phyloP scores from a whole-genome alignment of 192 early-diverging fungal genomes.

The Dissophora globulifera region DNA sequence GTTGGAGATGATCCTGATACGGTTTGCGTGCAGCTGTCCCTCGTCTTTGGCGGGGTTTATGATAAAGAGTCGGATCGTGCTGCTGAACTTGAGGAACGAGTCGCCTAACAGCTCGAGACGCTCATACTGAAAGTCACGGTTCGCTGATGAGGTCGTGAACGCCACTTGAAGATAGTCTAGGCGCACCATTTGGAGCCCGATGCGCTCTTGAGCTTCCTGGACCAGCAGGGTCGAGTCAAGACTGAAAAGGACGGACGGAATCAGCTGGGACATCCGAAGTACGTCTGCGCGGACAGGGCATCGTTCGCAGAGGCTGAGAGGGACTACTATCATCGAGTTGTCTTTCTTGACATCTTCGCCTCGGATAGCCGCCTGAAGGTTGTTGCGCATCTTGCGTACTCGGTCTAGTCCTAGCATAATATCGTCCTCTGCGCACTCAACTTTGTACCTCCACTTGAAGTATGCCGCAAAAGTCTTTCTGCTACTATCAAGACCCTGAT shows the following conservation, averaged over 20 bases:
- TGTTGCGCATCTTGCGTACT: slow-evolving; percentile 57
- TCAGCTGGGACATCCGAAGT: slow-evolving; percentile 54
- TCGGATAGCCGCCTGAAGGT: slow-evolving; percentile 47
- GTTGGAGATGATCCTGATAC: slow-evolving; percentile 83
- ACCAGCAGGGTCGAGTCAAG: slow-evolving; percentile 69
- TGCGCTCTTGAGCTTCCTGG: slow-evolving; percentile 49
- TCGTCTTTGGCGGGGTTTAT: slow-evolving; percentile 79
- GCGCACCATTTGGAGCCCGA: slow-evolving; percentile 49
- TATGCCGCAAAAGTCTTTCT: slow-evolving; percentile 54
- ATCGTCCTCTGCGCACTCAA: slow-evolving; percentile 14
- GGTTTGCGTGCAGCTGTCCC: slow-evolving; percentile 78
- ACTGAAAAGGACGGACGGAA: slow-evolving; percentile 72
- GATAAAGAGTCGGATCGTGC: slow-evolving; percentile 80
- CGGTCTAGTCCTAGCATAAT: slow-evolving; percentile 55
- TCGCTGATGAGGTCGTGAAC: slow-evolving; percentile 78
- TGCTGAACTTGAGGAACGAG: slow-evolving; percentile 84
- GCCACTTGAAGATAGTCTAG: slow-evolving; percentile 69
- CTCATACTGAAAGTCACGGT: slow-evolving; percentile 81
- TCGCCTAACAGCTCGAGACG: slow-evolving; percentile 92
- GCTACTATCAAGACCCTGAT: too few species aligned
- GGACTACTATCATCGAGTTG: slow-evolving; percentile 32
- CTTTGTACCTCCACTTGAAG: slow-evolving; percentile 45
- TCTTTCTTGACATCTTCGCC: slow-evolving; percentile 32
- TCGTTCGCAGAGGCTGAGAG: slow-evolving; percentile 30
- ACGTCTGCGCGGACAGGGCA: slow-evolving; percentile 55